Conservation (phyloP, 164 flowering plant genomes). For the Magnolia officinalis region DNA sequence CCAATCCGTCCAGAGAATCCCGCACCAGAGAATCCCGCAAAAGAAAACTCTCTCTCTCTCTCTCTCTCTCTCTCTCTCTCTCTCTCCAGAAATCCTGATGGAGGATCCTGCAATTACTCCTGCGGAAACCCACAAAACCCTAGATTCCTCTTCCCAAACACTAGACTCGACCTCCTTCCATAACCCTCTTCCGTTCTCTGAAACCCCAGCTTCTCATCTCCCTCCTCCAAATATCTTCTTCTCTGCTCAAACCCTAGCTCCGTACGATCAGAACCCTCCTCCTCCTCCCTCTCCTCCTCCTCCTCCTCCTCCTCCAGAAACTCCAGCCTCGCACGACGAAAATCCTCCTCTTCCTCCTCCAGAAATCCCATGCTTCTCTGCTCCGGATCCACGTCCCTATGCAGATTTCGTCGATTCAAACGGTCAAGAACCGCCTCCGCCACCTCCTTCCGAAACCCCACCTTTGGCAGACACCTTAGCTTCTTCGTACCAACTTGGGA, state of each 20-base stretch:
- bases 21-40: not conserved
- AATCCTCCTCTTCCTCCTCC: conserved; percentile 6
- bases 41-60: not conserved
- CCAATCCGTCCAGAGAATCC: no score
- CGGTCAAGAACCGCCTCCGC: conserved; percentile 3
- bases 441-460: conserved; percentile 1
- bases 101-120: conserved; percentile 1
- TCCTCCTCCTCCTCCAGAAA: not conserved
- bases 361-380: conserved; percentile 3
- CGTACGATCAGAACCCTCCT: no score
- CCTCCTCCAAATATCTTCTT: not conserved
- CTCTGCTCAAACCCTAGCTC: not conserved
- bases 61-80: not conserved
- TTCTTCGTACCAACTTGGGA: not conserved
- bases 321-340: not conserved
- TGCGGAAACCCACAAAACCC: not conserved
- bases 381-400: not conserved
- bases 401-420: conserved; percentile 5
- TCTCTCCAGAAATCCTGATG: not conserved
- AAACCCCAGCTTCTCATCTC: not conserved
- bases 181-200: not conserved
- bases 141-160: not conserved
- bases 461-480: not conserved
- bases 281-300: not conserved
- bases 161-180: not conserved